Evolutionary conservation across 2,329 filamentous ascomycete genomes (phyloP).

Genomic region (Fusarium staphyleae): DNA sequence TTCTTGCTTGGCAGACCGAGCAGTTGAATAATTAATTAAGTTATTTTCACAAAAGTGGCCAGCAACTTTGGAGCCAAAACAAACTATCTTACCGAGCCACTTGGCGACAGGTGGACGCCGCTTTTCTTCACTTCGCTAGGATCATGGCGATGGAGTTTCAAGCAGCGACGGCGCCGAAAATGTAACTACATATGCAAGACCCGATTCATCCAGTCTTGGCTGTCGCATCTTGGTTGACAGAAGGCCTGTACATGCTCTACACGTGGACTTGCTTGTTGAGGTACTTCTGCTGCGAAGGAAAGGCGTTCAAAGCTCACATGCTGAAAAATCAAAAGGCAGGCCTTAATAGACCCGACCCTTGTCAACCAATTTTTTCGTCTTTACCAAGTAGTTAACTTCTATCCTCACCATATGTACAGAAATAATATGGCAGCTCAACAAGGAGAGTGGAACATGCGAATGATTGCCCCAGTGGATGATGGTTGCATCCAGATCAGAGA

Average conservation of each 20-base stretch:
- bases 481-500: constrained; percentile 28
- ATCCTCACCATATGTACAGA: constrained; percentile 4
- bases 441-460: constrained; percentile 3
- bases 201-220: constrained; percentile 9
- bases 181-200: constrained; percentile 6
- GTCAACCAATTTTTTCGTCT: too few species aligned
- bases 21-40: too few species aligned
- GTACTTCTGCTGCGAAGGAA: neutral
- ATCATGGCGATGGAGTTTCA: constrained; percentile 23
- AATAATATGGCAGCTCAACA: constrained; percentile 25
- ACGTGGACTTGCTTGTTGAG: too few species aligned
- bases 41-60: constrained; percentile 2
- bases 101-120: constrained; percentile 33
- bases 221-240: constrained; percentile 11
- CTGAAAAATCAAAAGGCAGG: too few species aligned
- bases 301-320: neutral
- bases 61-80: constrained; percentile 26
- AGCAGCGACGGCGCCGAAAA: constrained; percentile 9
- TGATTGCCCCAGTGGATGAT: constrained; percentile 1
- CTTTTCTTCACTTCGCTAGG: constrained; percentile 29
- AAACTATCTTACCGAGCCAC: constrained; percentile 20
- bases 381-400: too few species aligned
- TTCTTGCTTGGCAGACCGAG: too few species aligned
- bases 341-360: too few species aligned
- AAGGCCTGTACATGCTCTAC: too few species aligned